phyloP scores from a whole-genome alignment of 345 rosid species.

The Hibiscus syriacus region DNA sequence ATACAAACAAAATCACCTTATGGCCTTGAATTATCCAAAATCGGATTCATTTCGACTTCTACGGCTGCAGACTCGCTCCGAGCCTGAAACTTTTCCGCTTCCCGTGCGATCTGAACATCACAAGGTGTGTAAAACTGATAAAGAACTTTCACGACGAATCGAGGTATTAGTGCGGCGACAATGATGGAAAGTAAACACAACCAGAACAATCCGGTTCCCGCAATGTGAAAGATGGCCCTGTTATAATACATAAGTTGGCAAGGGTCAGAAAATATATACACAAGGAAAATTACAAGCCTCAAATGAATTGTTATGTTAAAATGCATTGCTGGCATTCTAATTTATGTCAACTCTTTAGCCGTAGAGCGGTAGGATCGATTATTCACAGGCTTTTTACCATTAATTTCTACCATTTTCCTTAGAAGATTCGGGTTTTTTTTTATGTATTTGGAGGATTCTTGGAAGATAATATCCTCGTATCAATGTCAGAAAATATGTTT shows the following conservation, averaged over 20 bases:
- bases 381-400: neutral
- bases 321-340: neutral
- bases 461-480: too few species aligned
- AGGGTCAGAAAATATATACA: slow-evolving; percentile 2
- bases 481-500: too few species aligned
- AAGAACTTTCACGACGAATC: slow-evolving; percentile 56
- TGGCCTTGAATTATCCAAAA: slow-evolving; percentile 35
- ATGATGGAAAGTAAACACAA: slow-evolving; percentile 65
- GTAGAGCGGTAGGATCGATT: neutral
- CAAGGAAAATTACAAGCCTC: neutral
- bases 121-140: slow-evolving; percentile 54
- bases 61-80: slow-evolving; percentile 24
- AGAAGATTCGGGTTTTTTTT: too few species aligned
- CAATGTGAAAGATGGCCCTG: slow-evolving; percentile 86
- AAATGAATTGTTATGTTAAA: neutral
- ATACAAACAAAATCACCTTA: slow-evolving; percentile 15
- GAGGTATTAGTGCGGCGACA: slow-evolving; percentile 59
- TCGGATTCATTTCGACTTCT: slow-evolving; percentile 69
- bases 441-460: too few species aligned
- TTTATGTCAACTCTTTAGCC: neutral
- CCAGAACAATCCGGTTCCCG: slow-evolving; percentile 61
- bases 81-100: slow-evolving; percentile 54
- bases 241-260: neutral
- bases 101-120: slow-evolving; percentile 77
- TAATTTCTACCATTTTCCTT: neutral